Evolutionary conservation across 805 yeast genomes (phyloP).

Genomic region (Starmerella davenportii): DNA sequence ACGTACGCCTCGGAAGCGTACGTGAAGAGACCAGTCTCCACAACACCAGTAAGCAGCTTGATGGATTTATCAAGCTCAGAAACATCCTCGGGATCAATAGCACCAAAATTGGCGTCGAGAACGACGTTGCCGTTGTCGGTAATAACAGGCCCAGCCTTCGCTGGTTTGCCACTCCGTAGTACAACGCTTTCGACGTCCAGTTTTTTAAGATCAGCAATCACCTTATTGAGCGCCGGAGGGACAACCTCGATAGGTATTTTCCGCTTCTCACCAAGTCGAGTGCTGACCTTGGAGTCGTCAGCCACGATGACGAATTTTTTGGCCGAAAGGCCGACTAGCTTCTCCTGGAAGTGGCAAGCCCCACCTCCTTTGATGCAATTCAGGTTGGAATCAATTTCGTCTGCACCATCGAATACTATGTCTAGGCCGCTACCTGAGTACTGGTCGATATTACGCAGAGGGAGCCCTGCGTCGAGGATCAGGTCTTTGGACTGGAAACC

Average conservation of each 20-base stretch:
- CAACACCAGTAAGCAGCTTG: constrained; percentile 74
- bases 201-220: constrained; percentile 39
- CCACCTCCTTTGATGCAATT: constrained; percentile 97
- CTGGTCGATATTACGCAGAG: constrained; percentile 67
- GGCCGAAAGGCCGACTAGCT: constrained; percentile 72
- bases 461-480: constrained; percentile 63
- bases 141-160: constrained; percentile 93
- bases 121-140: constrained; percentile 91
- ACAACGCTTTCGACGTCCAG: constrained; percentile 48
- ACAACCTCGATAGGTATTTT: constrained; percentile 95
- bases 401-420: constrained; percentile 96
- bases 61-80: constrained; percentile 41
- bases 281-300: constrained; percentile 70
- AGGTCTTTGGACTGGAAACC: constrained; percentile 88
- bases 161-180: constrained; percentile 70
- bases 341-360: constrained; percentile 92
- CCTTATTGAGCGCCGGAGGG: constrained; percentile 70
- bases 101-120: constrained; percentile 85
- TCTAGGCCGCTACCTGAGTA: constrained; percentile 48
- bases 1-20: constrained; percentile 66
- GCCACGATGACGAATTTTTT: constrained; percentile 72
- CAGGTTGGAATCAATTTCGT: constrained; percentile 68
- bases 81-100: constrained; percentile 32
- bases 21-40: constrained; percentile 81
- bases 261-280: constrained; percentile 50